Conservation (phyloP, 345 rosid species). For the Salix purpurea region DNA sequence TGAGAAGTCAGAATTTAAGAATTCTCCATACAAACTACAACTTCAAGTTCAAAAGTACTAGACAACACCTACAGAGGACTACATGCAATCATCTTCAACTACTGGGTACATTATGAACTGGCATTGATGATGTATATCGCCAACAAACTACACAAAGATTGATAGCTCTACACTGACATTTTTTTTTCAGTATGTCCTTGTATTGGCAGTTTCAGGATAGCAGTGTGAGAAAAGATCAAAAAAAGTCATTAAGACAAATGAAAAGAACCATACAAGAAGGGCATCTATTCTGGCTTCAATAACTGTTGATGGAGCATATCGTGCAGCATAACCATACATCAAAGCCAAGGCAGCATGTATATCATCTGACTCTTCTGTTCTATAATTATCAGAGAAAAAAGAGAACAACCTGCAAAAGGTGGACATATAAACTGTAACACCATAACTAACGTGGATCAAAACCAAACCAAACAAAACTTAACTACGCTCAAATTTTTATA, state of each 20-base stretch:
- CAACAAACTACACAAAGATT: not conserved
- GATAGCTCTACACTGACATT: not conserved
- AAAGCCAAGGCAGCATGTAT: constrained; percentile 98
- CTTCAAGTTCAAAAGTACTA: not conserved
- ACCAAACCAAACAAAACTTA: not conserved
- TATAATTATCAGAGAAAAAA: constrained; percentile 68
- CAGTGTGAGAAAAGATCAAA: not conserved
- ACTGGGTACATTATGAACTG: not conserved
- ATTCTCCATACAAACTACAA: not conserved
- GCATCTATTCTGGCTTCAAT: constrained; percentile 99
- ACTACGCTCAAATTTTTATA: not conserved
- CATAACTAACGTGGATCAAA: constrained; percentile 1
- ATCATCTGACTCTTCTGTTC: constrained; percentile 86
- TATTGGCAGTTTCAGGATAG: not conserved
- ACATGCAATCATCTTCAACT: too few species aligned
- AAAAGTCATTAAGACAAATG: constrained; percentile 9
- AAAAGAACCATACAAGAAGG: constrained; percentile 65
- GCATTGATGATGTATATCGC: not conserved
- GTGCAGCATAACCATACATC: constrained; percentile 99
- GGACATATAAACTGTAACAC: constrained; percentile 15
- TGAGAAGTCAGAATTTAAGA: too few species aligned
- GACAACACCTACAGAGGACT: too few species aligned
- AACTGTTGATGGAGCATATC: constrained; percentile 92
- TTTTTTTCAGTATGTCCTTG: not conserved
- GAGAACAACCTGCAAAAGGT: constrained; percentile 64